phyloP scores from a whole-genome alignment of 2,329 filamentous ascomycete genomes.

The Alternaria sp. region DNA sequence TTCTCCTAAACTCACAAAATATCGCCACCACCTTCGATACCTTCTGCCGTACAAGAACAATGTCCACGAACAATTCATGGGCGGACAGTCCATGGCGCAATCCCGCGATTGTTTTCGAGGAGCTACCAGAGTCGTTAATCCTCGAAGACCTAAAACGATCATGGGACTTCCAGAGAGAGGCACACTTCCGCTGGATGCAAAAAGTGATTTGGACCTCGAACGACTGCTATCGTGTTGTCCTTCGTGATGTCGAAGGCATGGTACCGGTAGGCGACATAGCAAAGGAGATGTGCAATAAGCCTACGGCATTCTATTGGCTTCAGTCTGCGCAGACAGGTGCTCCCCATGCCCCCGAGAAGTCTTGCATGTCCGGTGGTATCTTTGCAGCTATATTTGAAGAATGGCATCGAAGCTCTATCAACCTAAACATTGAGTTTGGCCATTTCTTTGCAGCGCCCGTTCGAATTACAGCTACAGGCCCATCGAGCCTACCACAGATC shows the following conservation, averaged over 20 bases:
- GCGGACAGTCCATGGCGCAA: conserved; percentile 21
- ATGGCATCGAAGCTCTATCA: conserved; percentile 20
- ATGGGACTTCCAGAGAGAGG: conserved; percentile 26
- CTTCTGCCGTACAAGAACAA: conserved; percentile 9
- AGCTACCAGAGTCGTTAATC: conserved; percentile 19
- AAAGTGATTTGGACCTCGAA: conserved; percentile 16
- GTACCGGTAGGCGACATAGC: conserved; percentile 20
- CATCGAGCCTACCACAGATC: conserved; percentile 18
- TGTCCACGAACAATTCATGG: conserved; percentile 15
- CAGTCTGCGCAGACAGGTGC: conserved; percentile 22
- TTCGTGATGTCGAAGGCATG: conserved; percentile 18
- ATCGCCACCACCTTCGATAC: conserved; percentile 8
- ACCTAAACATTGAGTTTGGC: conserved; percentile 24
- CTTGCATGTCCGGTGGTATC: conserved; percentile 13
- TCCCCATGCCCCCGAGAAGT: conserved; percentile 10
- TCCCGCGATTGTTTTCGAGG: conserved; percentile 14
- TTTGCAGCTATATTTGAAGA: conserved; percentile 25
- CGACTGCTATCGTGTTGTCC: conserved; percentile 13
- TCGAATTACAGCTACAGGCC: conserved; percentile 22
- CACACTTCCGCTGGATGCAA: conserved; percentile 19
- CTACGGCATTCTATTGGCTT: conserved; percentile 23
- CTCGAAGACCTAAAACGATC: conserved; percentile 21
- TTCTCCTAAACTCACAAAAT: conserved; percentile 16
- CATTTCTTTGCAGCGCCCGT: conserved; percentile 27
- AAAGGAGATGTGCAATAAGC: conserved; percentile 26